Conservation (phyloP, 805 yeast genomes). For the Starmerella stellata region DNA sequence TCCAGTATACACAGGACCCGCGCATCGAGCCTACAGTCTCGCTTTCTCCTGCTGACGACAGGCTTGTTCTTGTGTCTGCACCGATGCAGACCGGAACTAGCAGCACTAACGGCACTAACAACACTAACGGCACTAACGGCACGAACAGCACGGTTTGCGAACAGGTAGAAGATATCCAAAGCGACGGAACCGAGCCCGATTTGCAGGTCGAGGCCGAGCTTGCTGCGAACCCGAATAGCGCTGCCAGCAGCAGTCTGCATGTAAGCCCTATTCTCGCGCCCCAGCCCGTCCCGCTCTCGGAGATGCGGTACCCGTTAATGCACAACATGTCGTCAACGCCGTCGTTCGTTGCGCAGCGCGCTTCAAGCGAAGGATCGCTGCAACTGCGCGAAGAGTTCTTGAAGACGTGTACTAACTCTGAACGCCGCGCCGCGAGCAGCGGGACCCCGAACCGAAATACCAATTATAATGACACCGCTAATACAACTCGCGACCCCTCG, state of each 20-base stretch:
- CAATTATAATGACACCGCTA: no score
- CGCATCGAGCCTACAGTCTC: no score
- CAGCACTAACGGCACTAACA: no score
- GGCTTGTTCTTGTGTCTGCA: no score
- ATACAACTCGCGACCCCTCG: neutral
- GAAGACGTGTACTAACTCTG: neutral
- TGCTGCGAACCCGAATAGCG: neutral
- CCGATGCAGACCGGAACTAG: no score
- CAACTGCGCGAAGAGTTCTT: neutral
- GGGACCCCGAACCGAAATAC: neutral
- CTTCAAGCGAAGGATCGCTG: neutral
- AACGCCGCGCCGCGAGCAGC: neutral
- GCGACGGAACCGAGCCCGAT: constrained; percentile 1
- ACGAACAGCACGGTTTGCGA: no score
- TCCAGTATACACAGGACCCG: no score
- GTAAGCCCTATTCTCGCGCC: neutral
- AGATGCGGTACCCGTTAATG: neutral
- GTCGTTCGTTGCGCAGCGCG: neutral
- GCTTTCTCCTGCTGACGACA: no score
- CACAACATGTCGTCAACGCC: neutral
- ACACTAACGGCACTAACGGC: no score
- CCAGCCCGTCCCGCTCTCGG: neutral
- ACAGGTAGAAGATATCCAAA: neutral
- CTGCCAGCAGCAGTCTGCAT: neutral
- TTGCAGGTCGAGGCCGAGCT: neutral